Percentiles rank a stretch among this genome's conserved stretches.
Conservation (phyloP, 768 basidiomycete genomes). For the Leccinum imitatum region DNA sequence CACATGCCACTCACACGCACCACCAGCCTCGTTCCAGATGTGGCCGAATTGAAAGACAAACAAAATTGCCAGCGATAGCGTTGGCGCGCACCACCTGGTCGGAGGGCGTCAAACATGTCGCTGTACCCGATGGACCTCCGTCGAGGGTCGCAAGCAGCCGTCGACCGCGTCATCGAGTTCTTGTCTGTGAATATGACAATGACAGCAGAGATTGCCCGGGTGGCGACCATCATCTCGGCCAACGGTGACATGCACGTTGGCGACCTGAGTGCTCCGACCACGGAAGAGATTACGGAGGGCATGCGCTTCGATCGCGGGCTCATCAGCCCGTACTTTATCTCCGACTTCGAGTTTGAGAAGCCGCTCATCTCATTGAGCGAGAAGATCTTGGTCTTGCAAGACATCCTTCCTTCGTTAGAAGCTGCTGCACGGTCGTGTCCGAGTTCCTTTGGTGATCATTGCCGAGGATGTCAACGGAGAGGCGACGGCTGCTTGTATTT, state of each 20-base stretch:
- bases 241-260: slow-evolving; percentile 86
- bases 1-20: too few species aligned
- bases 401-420: slow-evolving; percentile 87
- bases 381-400: slow-evolving; percentile 48
- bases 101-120: slow-evolving; percentile 98
- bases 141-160: slow-evolving; percentile 37
- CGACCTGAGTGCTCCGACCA: slow-evolving; percentile 93
- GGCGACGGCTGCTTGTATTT: slow-evolving; percentile 94
- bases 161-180: slow-evolving; percentile 91
- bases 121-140: slow-evolving; percentile 99
- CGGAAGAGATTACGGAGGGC: slow-evolving; percentile 99
- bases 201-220: slow-evolving; percentile 95
- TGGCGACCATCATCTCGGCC: slow-evolving; percentile 70
- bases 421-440: slow-evolving; percentile 72
- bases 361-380: slow-evolving; percentile 90
- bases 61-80: slow-evolving; percentile 94
- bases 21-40: slow-evolving; percentile 85
- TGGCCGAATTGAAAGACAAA: slow-evolving; percentile 87
- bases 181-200: slow-evolving; percentile 94
- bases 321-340: slow-evolving; percentile 98
- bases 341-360: slow-evolving; percentile 98
- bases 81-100: slow-evolving; percentile 96
- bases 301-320: slow-evolving; percentile 99
- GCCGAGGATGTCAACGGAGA: slow-evolving; percentile 98
- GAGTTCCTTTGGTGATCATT: slow-evolving; percentile 86